These are phyloP conservation scores for Castanospermum australe DNA, from an alignment of 306 rosid genomes.

Conservation along the genomic window DNA sequence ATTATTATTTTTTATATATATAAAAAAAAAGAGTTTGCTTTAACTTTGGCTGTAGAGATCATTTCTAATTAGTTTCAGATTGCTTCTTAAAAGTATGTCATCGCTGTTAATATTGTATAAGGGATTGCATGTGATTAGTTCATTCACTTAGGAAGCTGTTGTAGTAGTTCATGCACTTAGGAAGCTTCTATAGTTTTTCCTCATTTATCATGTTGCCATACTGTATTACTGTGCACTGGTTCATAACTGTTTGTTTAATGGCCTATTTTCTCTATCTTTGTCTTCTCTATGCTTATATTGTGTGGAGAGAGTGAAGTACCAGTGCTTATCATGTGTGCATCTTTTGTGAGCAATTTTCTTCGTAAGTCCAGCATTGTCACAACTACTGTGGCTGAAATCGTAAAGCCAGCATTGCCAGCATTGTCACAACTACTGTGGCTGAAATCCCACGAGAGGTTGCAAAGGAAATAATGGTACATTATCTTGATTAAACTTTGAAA, in stretches of 20 bases:
- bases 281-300: neutral
- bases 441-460: neutral
- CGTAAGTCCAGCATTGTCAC: neutral
- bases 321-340: neutral
- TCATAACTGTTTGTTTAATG: neutral
- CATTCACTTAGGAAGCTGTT: neutral
- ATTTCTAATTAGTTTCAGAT: neutral
- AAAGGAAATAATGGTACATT: neutral
- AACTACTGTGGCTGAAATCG: neutral
- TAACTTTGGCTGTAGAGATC: neutral
- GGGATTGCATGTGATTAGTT: neutral
- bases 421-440: neutral
- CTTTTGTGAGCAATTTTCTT: neutral
- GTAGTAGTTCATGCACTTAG: neutral
- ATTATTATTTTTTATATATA: constrained; percentile 23
- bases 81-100: neutral
- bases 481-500: neutral
- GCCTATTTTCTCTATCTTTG: neutral
- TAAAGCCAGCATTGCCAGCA: no score
- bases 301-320: neutral
- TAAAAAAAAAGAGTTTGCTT: neutral
- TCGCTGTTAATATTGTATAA: neutral
- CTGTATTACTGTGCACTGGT: neutral
- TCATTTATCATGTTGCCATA: neutral
- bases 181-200: neutral